Evolutionary conservation across 2,329 filamentous ascomycete genomes (phyloP).

Genomic region (Cordyceps cateniannulata): DNA sequence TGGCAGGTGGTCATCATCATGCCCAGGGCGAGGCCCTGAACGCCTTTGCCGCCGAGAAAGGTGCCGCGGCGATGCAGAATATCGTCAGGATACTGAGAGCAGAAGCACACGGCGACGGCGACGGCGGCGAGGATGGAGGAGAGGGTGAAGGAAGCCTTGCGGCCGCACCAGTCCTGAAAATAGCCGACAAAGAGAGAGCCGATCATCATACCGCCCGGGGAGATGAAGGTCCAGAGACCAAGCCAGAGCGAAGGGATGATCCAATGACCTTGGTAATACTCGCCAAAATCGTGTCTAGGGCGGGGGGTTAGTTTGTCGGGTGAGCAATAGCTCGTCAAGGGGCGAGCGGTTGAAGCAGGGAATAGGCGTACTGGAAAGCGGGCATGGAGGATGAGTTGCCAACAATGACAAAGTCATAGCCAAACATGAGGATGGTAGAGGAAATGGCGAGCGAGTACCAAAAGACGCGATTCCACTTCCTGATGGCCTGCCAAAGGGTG

Average conservation of each 20-base stretch:
- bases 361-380: slow-evolving; percentile 20
- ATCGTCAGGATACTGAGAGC: slow-evolving; percentile 17
- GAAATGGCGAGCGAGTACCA: slow-evolving; percentile 21
- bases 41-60: slow-evolving; percentile 39
- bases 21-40: slow-evolving; percentile 39
- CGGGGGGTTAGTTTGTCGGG: neutral
- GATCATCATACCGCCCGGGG: slow-evolving; percentile 31
- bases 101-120: slow-evolving; percentile 27
- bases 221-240: slow-evolving; percentile 36
- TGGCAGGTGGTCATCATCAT: slow-evolving; percentile 35
- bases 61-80: slow-evolving; percentile 26
- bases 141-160: slow-evolving; percentile 28
- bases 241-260: slow-evolving; percentile 38
- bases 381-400: slow-evolving; percentile 24
- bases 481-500: slow-evolving; percentile 19
- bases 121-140: slow-evolving; percentile 31
- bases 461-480: slow-evolving; percentile 20
- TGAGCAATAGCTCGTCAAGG: neutral
- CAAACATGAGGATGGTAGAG: slow-evolving; percentile 22
- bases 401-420: slow-evolving; percentile 24
- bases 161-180: slow-evolving; percentile 34
- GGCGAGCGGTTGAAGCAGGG: neutral
- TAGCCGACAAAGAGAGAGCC: slow-evolving; percentile 31
- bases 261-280: slow-evolving; percentile 21
- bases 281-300: slow-evolving; percentile 27